These are phyloP conservation scores for Amanita rimosa DNA, from an alignment of 768 basidiomycete genomes.

Conservation along the genomic window DNA sequence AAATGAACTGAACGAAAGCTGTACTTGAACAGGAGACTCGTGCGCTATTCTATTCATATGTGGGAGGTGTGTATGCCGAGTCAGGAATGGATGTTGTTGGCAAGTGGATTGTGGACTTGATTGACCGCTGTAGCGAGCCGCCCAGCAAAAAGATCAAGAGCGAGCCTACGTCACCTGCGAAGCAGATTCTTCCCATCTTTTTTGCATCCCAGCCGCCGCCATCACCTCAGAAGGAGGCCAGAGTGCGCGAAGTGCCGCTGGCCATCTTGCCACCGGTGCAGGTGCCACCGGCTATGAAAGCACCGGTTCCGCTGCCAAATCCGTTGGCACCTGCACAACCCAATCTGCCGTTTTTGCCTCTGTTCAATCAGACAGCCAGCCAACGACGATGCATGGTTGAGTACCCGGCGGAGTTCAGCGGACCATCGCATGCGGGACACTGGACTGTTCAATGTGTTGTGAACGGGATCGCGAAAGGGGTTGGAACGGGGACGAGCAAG, in stretches of 20 bases:
- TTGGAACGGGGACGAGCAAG: conserved; percentile 56
- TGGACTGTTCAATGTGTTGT: conserved; percentile 65
- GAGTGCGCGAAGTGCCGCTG: not conserved
- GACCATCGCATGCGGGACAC: conserved; percentile 55
- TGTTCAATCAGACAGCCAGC: conserved; percentile 65
- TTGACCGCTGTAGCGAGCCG: conserved; percentile 21
- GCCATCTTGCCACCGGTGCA: not conserved
- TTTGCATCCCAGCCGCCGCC: conserved; percentile 23
- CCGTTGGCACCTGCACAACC: conserved; percentile 58
- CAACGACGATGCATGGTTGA: conserved; percentile 54
- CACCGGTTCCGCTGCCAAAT: conserved; percentile 24
- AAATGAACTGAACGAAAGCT: conserved; percentile 7
- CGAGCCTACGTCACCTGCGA: conserved; percentile 17
- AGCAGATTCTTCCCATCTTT: conserved; percentile 17
- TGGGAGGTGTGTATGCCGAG: conserved; percentile 51
- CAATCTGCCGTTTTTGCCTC: conserved; percentile 49
- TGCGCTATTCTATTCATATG: conserved; percentile 52
- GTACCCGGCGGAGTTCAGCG: conserved; percentile 48
- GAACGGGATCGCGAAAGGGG: conserved; percentile 58
- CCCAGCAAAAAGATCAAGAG: conserved; percentile 29
- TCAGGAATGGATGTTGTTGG: conserved; percentile 39
- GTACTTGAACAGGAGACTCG: conserved; percentile 35
- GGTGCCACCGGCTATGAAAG: conserved; percentile 14
- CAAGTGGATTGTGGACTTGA: conserved; percentile 42
- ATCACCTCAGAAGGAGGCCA: conserved; percentile 10